These are phyloP conservation scores for Lactifluus pinguis DNA, from an alignment of 768 basidiomycete genomes.

Conservation along the genomic window DNA sequence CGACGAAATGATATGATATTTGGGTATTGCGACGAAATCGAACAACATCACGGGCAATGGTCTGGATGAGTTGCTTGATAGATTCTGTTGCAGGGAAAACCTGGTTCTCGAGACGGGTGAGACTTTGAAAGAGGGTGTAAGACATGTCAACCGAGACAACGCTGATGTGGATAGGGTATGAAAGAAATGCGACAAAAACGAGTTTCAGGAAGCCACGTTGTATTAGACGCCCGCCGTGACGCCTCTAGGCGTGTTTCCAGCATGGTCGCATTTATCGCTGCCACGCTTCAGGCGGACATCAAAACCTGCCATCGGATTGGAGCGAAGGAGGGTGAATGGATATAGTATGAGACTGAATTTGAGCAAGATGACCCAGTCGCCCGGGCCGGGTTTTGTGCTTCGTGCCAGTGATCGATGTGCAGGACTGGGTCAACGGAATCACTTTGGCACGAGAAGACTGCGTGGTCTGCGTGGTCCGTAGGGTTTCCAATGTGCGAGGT, in stretches of 20 bases:
- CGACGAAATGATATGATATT: slow-evolving; percentile 15
- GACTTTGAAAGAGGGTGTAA: slow-evolving; percentile 13
- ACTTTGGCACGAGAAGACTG: slow-evolving; percentile 3
- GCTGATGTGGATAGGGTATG: neutral
- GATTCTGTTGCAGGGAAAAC: slow-evolving; percentile 16
- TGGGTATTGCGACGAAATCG: slow-evolving; percentile 18
- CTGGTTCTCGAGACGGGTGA: slow-evolving; percentile 6
- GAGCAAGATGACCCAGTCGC: neutral
- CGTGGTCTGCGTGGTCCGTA: neutral
- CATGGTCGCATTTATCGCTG: neutral
- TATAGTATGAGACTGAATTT: neutral
- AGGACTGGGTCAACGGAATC: too few species aligned
- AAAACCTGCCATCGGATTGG: neutral
- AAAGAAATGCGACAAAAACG: slow-evolving; percentile 1
- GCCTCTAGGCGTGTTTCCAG: neutral
- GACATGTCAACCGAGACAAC: slow-evolving; percentile 5
- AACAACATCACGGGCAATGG: slow-evolving; percentile 13
- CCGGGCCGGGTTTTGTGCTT: too few species aligned
- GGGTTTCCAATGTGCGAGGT: slow-evolving; percentile 2
- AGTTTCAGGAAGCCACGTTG: neutral
- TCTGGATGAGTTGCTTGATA: slow-evolving; percentile 12
- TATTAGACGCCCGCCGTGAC: neutral
- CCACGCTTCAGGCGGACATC: slow-evolving; percentile 12
- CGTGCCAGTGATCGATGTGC: too few species aligned
- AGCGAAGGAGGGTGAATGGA: neutral